Base-by-base conservation (phyloP, 2,329 filamentous ascomycete species). In the Fusarium sp. region DNA sequence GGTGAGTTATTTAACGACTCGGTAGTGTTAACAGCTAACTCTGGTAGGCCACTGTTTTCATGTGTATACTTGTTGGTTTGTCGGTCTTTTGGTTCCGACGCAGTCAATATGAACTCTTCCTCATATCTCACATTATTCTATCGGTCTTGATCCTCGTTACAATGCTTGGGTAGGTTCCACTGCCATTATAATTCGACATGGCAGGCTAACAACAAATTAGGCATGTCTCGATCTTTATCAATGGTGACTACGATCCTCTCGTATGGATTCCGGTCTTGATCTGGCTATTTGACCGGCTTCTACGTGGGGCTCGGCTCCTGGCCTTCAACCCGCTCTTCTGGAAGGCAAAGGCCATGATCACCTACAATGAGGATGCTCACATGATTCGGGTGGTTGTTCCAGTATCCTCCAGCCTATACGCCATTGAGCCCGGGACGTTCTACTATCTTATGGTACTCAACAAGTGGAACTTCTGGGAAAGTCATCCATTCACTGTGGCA, bases 61-160 rank as follows among this genome's bases (percentile, higher is more conserved):
- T 85, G 83, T 83, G 81, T 42, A 66, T 82, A 0, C 71, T 86
- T 2, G 56, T 87, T 0, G 75, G 74, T 0, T 78, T 84, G 15
- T 89, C 87, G 0, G 74, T 86, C 3, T 86, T 85, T 61, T 85
- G 81, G 73, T 76, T 88, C 45, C 82, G 87, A 1, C 81, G 83
- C 15, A 80, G 79, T 8, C 80, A 81, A 20, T 90, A 88, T 65
- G 86, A 88, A 63, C 44, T 80, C 1, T 87, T 87, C 63, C 76
- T 87, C 15, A 59, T 84, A 13, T 33, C 83, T 1, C 85, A 90
- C 59, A 86, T 89, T 9, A 72, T 80, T 6, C 73, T 90, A 8
- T 84, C 88, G 0, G 72, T 87, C 13, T 73, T 86, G 2, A 74
- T 86, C 1, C 72, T 89, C 3, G 74, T 83, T 20, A 81, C 82